These are phyloP conservation scores for Colletotrichum musicola DNA, from an alignment of 2,329 filamentous ascomycete species.

Conservation along the genomic window DNA sequence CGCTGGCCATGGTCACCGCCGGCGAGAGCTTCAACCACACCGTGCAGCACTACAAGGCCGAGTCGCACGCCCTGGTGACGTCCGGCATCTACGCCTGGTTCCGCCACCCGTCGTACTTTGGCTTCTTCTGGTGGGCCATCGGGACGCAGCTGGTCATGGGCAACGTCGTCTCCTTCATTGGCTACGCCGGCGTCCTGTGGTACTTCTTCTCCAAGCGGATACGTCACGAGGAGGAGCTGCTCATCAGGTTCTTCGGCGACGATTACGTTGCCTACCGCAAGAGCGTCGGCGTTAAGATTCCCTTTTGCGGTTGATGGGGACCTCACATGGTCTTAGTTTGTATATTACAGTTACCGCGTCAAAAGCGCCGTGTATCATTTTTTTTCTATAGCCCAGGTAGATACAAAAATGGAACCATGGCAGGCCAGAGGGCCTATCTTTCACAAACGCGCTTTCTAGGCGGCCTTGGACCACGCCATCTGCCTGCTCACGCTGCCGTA, in stretches of 20 bases:
- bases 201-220: conserved; percentile 85
- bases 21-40: conserved; percentile 93
- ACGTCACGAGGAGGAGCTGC: conserved; percentile 79
- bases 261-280: conserved; percentile 83
- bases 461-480: conserved; percentile 31
- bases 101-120: conserved; percentile 94
- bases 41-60: conserved; percentile 77
- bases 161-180: conserved; percentile 82
- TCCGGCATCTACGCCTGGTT: conserved; percentile 81
- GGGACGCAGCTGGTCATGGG: conserved; percentile 93
- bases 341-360: not conserved
- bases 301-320: conserved; percentile 61
- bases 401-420: conserved; percentile 2
- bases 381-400: conserved; percentile 1
- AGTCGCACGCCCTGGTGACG: conserved; percentile 84
- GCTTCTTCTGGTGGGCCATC: conserved; percentile 98
- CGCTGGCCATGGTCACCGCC: conserved; percentile 89
- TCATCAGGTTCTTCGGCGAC: conserved; percentile 85
- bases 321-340: not conserved
- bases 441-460: not conserved
- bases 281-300: conserved; percentile 82
- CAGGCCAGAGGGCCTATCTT: not conserved
- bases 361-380: conserved; percentile 1
- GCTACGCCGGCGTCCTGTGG: conserved; percentile 83
- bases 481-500: conserved; percentile 82